These are phyloP conservation scores for Rutstroemia sydowiana DNA, from an alignment of 2,329 filamentous ascomycete genomes.

Conservation along the genomic window DNA sequence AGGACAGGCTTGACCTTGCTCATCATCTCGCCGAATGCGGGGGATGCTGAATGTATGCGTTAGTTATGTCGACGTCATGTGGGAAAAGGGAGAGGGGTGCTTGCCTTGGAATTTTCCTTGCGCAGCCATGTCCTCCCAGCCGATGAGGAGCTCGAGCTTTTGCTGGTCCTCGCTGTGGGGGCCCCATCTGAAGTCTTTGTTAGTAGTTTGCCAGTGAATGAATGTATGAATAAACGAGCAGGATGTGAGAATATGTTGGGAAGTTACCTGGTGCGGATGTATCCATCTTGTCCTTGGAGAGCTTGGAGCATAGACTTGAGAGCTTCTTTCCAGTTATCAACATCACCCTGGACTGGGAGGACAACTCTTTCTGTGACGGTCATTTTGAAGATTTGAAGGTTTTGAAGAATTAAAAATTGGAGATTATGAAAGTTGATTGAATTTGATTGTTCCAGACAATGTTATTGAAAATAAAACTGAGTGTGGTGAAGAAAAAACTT, in stretches of 20 bases:
- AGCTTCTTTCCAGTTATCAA: constrained; percentile 27
- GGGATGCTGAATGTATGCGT: not conserved
- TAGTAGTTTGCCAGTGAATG: not conserved
- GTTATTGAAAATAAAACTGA: not conserved
- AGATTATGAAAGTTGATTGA: not conserved
- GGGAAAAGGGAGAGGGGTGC: not conserved
- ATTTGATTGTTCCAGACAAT: not conserved
- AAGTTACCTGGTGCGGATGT: constrained; percentile 20
- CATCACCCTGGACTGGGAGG: constrained; percentile 21
- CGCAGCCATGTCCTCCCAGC: constrained; percentile 22
- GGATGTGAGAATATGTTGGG: not conserved
- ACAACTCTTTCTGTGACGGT: constrained; percentile 19
- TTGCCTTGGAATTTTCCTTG: constrained; percentile 17
- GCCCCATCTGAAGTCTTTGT: constrained; percentile 21
- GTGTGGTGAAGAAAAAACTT: not conserved
- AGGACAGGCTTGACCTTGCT: constrained; percentile 17
- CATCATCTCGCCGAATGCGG: constrained; percentile 9
- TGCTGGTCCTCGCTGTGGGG: constrained; percentile 24
- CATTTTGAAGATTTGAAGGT: constrained; percentile 16
- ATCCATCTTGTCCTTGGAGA: constrained; percentile 25
- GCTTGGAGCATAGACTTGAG: constrained; percentile 26
- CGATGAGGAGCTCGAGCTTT: constrained; percentile 26
- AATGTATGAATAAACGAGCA: no score
- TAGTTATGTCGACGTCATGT: not conserved
- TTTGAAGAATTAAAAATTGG: not conserved